phyloP scores from a whole-genome alignment of 352 stramenopile species.

The Thraustochytrium striatum region DNA sequence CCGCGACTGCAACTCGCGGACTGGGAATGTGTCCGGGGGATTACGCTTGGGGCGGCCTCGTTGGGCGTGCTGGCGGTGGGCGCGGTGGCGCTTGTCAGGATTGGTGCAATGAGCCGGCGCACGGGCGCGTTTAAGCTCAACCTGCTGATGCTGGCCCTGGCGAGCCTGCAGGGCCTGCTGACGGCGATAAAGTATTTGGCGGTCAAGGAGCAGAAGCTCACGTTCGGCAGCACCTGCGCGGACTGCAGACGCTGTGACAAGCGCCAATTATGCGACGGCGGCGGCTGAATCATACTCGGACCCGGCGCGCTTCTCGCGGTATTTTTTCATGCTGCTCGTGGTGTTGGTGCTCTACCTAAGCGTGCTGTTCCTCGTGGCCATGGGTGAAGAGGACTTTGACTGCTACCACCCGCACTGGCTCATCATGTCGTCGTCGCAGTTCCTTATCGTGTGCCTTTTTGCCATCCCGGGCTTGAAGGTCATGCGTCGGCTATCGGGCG shows the following conservation, averaged over 20 bases:
- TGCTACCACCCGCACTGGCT: slow-evolving; percentile 42
- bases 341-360: slow-evolving; percentile 20
- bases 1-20: not conserved
- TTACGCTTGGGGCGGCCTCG: slow-evolving; percentile 1
- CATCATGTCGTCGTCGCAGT: slow-evolving; percentile 33
- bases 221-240: slow-evolving; percentile 1
- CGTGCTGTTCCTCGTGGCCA: slow-evolving; percentile 27
- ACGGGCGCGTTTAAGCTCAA: slow-evolving; percentile 22
- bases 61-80: not conserved
- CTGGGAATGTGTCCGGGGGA: slow-evolving; percentile 29
- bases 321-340: slow-evolving; percentile 17
- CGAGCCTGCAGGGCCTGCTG: not conserved
- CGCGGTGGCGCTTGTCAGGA: not conserved
- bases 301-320: slow-evolving; percentile 12
- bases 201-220: slow-evolving; percentile 33
- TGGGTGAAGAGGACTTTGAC: not conserved
- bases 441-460: slow-evolving; percentile 32
- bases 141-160: slow-evolving; percentile 31
- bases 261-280: slow-evolving; percentile 34
- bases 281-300: slow-evolving; percentile 14
- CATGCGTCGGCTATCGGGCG: slow-evolving; percentile 23
- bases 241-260: slow-evolving; percentile 24
- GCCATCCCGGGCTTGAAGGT: slow-evolving; percentile 24
- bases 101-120: not conserved
- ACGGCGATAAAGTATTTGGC: slow-evolving; percentile 14